Conservation (phyloP, 345 rosid genomes). For the Balakata baccata region DNA sequence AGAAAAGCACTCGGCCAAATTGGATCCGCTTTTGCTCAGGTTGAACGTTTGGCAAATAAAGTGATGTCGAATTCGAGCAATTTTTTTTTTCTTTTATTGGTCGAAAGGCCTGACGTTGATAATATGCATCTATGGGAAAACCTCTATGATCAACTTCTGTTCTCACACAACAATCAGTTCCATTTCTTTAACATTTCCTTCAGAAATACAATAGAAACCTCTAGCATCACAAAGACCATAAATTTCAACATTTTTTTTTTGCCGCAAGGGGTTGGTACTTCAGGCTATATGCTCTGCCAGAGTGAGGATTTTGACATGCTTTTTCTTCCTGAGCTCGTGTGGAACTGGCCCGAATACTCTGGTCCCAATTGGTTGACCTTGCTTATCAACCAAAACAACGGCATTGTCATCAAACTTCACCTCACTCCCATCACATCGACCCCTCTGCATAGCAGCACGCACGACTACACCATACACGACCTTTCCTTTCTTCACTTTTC, state of each 20-base stretch:
- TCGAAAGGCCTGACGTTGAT: too few species aligned
- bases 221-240: neutral
- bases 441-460: conserved; percentile 83
- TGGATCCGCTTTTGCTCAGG: too few species aligned
- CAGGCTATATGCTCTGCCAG: conserved; percentile 81
- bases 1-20: too few species aligned
- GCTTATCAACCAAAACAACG: conserved; percentile 67
- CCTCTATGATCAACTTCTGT: neutral
- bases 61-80: too few species aligned
- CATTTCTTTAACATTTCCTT: neutral
- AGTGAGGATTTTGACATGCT: conserved; percentile 79
- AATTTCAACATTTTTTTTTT: neutral
- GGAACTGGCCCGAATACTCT: conserved; percentile 92
- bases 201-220: neutral
- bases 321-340: conserved; percentile 83
- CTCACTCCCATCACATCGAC: conserved; percentile 85
- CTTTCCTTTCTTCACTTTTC: conserved; percentile 92
- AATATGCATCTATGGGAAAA: too few species aligned
- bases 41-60: too few species aligned
- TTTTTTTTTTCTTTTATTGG: too few species aligned
- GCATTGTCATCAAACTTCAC: conserved; percentile 93
- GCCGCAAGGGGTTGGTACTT: conserved; percentile 12
- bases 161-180: neutral
- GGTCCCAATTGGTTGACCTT: conserved; percentile 42
- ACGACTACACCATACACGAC: conserved; percentile 78